Percentiles rank a stretch among this genome's conserved stretches.
Evolutionary conservation across 257 asterid species (phyloP).

Genomic region (Dorcoceras hygrometricum): DNA sequence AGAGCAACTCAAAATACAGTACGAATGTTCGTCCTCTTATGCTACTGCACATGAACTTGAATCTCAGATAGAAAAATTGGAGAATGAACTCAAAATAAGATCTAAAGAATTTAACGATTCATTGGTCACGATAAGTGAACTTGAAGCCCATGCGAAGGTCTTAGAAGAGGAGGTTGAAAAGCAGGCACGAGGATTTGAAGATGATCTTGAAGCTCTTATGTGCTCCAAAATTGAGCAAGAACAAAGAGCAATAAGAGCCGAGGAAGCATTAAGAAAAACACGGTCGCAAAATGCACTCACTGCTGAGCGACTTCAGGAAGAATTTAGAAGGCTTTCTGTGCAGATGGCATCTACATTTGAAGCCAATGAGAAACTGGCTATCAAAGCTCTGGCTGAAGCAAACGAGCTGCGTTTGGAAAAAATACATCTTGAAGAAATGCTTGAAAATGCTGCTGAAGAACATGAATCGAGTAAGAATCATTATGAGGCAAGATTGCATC

Average conservation of each 20-base stretch:
- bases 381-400: constrained; percentile 80
- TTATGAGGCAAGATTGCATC: constrained; percentile 51
- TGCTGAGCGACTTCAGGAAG: constrained; percentile 88
- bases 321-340: constrained; percentile 65
- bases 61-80: constrained; percentile 64
- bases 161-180: constrained; percentile 81
- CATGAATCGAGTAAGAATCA: constrained; percentile 33
- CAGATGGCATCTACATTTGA: constrained; percentile 84
- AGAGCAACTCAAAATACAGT: constrained; percentile 85
- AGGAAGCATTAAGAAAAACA: constrained; percentile 77
- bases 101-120: constrained; percentile 47
- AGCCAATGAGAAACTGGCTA: constrained; percentile 79
- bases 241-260: constrained; percentile 86
- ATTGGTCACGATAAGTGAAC: constrained; percentile 45
- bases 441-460: constrained; percentile 56
- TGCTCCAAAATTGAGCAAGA: constrained; percentile 79
- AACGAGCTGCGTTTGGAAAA: constrained; percentile 62
- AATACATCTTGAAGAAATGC: constrained; percentile 50
- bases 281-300: constrained; percentile 70
- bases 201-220: constrained; percentile 62
- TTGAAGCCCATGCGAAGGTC: constrained; percentile 54
- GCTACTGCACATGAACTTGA: constrained; percentile 56
- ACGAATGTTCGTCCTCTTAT: constrained; percentile 69
- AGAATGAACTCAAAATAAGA: constrained; percentile 51
- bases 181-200: constrained; percentile 71